phyloP scores from a whole-genome alignment of 108 stramenopile species.

The Nitzschia sp. region DNA sequence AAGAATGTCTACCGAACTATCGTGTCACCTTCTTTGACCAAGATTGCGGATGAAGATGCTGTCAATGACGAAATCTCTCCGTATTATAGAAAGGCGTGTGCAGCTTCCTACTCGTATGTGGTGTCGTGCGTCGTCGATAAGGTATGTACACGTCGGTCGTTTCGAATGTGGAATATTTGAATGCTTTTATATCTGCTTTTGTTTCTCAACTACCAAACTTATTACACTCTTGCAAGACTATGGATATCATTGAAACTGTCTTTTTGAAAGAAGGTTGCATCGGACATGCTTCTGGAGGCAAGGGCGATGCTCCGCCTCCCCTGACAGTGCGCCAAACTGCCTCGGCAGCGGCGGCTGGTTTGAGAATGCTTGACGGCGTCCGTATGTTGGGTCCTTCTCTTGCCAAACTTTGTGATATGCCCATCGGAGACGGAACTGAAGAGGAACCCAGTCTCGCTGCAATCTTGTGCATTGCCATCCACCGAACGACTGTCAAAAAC shows the following conservation, averaged over 20 bases:
- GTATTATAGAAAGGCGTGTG: slow-evolving; percentile 66
- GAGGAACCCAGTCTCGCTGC: slow-evolving; percentile 66
- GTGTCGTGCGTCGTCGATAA: slow-evolving; percentile 73
- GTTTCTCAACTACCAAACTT: too few species aligned
- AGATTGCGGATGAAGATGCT: slow-evolving; percentile 42
- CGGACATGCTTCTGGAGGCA: slow-evolving; percentile 49
- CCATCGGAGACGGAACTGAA: slow-evolving; percentile 44
- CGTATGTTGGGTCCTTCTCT: slow-evolving; percentile 88
- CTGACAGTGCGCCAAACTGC: slow-evolving; percentile 65
- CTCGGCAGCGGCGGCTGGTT: slow-evolving; percentile 78
- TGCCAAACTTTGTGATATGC: slow-evolving; percentile 81
- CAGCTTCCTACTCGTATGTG: slow-evolving; percentile 68
- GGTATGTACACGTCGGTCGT: background rate
- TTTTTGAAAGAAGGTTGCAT: slow-evolving; percentile 80
- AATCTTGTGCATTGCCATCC: slow-evolving; percentile 82
- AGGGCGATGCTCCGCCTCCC: slow-evolving; percentile 9
- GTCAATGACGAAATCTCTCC: slow-evolving; percentile 55
- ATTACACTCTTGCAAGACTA: too few species aligned
- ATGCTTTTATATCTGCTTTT: too few species aligned
- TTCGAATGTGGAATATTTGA: background rate
- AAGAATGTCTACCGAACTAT: slow-evolving; percentile 78
- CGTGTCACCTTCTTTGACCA: slow-evolving; percentile 58
- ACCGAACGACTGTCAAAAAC: slow-evolving; percentile 88
- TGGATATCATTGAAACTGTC: slow-evolving; percentile 85
- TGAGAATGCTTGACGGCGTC: slow-evolving; percentile 85